These are phyloP conservation scores for Cutaneotrichosporon mucoides DNA, from an alignment of 1,284 basidiomycete species.

Conservation along the genomic window DNA sequence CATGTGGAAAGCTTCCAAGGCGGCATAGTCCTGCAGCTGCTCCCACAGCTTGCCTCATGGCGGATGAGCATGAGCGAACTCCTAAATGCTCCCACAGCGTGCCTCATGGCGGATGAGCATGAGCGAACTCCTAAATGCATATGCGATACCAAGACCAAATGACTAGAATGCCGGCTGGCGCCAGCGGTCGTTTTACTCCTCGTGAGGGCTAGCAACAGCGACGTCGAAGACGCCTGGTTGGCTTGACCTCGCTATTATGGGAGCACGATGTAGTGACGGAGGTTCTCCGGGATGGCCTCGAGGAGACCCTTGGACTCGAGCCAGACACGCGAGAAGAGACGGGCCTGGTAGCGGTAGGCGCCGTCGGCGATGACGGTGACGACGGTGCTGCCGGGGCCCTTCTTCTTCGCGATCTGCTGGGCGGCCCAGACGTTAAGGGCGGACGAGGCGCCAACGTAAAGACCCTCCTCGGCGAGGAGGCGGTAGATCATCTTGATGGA, in stretches of 20 bases:
- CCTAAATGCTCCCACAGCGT: too few species aligned
- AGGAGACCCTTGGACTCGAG: conserved; percentile 75
- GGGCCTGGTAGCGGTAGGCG: conserved; percentile 69
- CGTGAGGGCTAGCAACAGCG: too few species aligned
- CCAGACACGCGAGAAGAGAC: conserved; percentile 95
- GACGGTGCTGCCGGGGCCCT: conserved; percentile 74
- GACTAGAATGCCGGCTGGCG: too few species aligned
- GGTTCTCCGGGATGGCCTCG: conserved; percentile 71
- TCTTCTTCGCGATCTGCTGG: conserved; percentile 74
- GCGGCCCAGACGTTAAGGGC: conserved; percentile 96
- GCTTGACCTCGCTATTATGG: conserved; percentile 31
- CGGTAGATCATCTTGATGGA: conserved; percentile 92
- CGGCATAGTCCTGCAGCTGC: too few species aligned
- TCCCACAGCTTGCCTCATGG: too few species aligned
- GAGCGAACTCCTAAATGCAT: too few species aligned
- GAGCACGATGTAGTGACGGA: conserved; percentile 83
- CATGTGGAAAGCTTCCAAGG: too few species aligned
- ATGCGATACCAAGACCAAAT: too few species aligned
- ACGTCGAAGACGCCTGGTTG: too few species aligned
- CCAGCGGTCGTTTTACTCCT: too few species aligned
- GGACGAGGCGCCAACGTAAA: conserved; percentile 95
- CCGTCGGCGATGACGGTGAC: conserved; percentile 61
- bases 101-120: too few species aligned
- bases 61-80: too few species aligned
- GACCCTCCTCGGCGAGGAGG: conserved; percentile 83